Evolutionary conservation across 108 stramenopile genomes (phyloP).

Genomic region (Bacterosira constricta): DNA sequence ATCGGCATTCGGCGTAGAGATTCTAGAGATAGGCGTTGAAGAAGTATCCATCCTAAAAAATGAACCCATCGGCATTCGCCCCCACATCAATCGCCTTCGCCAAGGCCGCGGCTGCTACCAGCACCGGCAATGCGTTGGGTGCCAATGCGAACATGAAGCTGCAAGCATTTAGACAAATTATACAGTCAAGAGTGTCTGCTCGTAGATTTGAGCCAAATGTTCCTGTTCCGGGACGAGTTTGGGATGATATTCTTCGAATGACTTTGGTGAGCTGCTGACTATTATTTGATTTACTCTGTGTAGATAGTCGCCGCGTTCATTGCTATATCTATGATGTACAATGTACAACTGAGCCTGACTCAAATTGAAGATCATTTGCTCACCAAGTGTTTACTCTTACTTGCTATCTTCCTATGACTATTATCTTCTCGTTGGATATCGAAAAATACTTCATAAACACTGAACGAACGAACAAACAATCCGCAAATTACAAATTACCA

Average conservation of each 20-base stretch:
- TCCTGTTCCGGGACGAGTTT: conserved; percentile 48
- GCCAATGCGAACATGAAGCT: conserved; percentile 18
- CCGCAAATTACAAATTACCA: not conserved
- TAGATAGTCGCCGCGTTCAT: not conserved
- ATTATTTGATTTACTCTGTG: not conserved
- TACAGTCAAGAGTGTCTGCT: conserved; percentile 55
- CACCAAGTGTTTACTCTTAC: too few relatives aligned
- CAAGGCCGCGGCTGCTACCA: too few relatives aligned
- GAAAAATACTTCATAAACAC: not conserved
- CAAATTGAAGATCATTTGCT: too few relatives aligned
- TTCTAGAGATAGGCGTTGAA: too few relatives aligned
- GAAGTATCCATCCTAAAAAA: too few relatives aligned
- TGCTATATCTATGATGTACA: not conserved
- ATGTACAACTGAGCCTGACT: not conserved
- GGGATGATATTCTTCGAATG: conserved; percentile 62
- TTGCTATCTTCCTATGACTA: not conserved
- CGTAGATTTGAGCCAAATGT: conserved; percentile 68
- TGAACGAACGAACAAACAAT: not conserved
- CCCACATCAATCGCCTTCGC: too few relatives aligned
- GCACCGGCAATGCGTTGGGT: too few relatives aligned
- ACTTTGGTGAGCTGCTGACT: conserved; percentile 57
- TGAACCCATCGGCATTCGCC: too few relatives aligned
- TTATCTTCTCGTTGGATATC: not conserved
- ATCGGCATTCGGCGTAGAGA: too few relatives aligned
- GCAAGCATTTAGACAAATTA: conserved; percentile 65